Evolutionary conservation across 2,329 filamentous ascomycete species (phyloP).

Genomic region (Samsoniella hepiali): DNA sequence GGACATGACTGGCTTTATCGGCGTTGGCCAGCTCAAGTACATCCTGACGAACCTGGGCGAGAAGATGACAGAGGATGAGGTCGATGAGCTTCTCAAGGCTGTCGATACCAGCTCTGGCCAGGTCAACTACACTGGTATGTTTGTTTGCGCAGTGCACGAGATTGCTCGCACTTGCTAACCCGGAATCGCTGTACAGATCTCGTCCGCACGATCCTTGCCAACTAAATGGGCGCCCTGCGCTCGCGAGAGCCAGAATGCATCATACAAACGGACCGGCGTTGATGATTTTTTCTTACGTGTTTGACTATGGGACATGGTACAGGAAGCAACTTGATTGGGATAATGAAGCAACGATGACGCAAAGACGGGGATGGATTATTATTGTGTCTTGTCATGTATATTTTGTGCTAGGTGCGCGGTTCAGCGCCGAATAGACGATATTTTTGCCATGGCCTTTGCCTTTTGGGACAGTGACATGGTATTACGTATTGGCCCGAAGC

Average conservation of each 20-base stretch:
- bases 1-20: conserved; percentile 96
- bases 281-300: conserved; percentile 31
- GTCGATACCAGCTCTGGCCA: conserved; percentile 94
- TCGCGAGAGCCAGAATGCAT: conserved; percentile 13
- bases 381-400: conserved; percentile 18
- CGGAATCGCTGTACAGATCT: conserved; percentile 55
- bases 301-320: conserved; percentile 20
- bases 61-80: conserved; percentile 99
- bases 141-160: neutral
- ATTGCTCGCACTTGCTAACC: neutral
- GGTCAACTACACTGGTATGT: conserved; percentile 92
- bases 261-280: conserved; percentile 20
- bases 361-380: conserved; percentile 7
- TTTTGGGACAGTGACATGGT: neutral
- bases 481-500: neutral
- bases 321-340: conserved; percentile 19
- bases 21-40: conserved; percentile 95
- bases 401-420: conserved; percentile 10
- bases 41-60: conserved; percentile 96
- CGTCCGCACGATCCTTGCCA: conserved; percentile 81
- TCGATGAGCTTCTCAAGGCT: conserved; percentile 96
- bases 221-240: conserved; percentile 46
- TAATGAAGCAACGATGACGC: conserved; percentile 19
- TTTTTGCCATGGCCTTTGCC: neutral
- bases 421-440: conserved; percentile 13